Conservation (phyloP, 2,329 filamentous ascomycete species). For the Seiridium unicorne region DNA sequence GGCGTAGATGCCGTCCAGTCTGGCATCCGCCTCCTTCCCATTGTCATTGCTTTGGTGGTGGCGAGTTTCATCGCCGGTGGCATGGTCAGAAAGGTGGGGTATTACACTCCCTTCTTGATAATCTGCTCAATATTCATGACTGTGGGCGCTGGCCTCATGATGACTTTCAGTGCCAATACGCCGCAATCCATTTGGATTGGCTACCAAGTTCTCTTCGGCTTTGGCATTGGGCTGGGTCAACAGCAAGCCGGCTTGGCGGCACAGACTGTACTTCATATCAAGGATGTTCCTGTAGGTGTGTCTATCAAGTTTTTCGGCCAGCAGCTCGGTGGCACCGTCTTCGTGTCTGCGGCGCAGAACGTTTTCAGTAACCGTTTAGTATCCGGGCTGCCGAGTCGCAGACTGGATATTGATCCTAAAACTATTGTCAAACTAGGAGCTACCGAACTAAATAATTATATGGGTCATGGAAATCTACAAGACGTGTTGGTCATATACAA, state of each 20-base stretch:
- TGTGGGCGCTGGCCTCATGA: constrained; percentile 41
- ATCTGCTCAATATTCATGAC: constrained; percentile 31
- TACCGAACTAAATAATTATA: constrained; percentile 5
- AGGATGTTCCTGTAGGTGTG: constrained; percentile 36
- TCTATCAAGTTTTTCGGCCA: constrained; percentile 39
- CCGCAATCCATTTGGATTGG: constrained; percentile 30
- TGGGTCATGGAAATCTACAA: constrained; percentile 13
- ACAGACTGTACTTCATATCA: constrained; percentile 34
- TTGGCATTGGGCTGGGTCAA: constrained; percentile 38
- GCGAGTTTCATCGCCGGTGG: constrained; percentile 36
- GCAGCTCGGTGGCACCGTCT: constrained; percentile 39
- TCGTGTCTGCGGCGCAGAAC: constrained; percentile 37
- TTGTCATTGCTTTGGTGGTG: constrained; percentile 38
- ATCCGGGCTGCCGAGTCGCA: constrained; percentile 16
- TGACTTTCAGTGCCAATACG: constrained; percentile 35
- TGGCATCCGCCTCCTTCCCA: constrained; percentile 40
- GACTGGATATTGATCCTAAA: not conserved
- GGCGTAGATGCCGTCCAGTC: constrained; percentile 35
- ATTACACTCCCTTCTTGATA: constrained; percentile 43
- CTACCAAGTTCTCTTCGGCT: constrained; percentile 43
- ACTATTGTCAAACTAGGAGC: constrained; percentile 14
- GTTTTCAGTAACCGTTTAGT: constrained; percentile 16
- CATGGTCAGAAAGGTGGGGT: constrained; percentile 35
- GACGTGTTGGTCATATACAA: constrained; percentile 51
- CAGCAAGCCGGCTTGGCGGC: constrained; percentile 41